A percentile compares a stretch with the other conserved stretches of the same genome.
These are phyloP conservation scores for Eucalyptus marginata DNA, from an alignment of 345 rosid genomes.

Conservation along the genomic window DNA sequence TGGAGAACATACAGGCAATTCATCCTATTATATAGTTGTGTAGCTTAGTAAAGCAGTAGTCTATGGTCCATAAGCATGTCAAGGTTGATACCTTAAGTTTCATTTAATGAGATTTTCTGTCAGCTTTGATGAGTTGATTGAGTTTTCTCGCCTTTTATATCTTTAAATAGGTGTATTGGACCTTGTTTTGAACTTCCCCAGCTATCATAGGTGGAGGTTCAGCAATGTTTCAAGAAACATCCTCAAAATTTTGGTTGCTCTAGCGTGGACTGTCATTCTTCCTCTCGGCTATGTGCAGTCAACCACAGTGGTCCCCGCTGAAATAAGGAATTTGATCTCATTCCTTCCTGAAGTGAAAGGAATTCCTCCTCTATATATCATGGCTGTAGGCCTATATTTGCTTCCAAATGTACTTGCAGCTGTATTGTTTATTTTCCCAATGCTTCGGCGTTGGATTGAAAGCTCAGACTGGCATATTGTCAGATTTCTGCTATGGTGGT, in stretches of 20 bases:
- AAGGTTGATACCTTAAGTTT: neutral
- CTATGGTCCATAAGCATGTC: neutral
- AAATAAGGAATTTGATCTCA: slow-evolving; percentile 27
- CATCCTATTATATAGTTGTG: neutral
- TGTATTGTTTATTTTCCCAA: slow-evolving; percentile 79
- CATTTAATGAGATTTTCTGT: neutral
- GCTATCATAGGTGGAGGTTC: slow-evolving; percentile 88
- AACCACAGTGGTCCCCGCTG: slow-evolving; percentile 26
- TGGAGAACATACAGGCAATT: neutral
- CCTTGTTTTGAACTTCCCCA: slow-evolving; percentile 84
- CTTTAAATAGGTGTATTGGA: slow-evolving; percentile 63
- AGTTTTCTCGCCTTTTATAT: neutral
- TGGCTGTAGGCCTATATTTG: slow-evolving; percentile 76
- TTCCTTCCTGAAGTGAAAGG: slow-evolving; percentile 53
- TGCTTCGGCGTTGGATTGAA: slow-evolving; percentile 96
- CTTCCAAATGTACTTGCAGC: slow-evolving; percentile 74
- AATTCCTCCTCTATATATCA: slow-evolving; percentile 63
- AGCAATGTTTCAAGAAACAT: slow-evolving; percentile 59
- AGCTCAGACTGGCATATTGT: slow-evolving; percentile 90
- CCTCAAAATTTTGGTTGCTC: slow-evolving; percentile 64
- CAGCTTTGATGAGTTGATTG: neutral
- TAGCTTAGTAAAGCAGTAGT: neutral
- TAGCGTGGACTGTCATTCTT: slow-evolving; percentile 70
- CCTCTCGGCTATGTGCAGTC: slow-evolving; percentile 64
- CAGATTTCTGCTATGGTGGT: slow-evolving; percentile 95